Base-by-base conservation (phyloP, 129 eudicot genomes). In the Lactuca sativa region DNA sequence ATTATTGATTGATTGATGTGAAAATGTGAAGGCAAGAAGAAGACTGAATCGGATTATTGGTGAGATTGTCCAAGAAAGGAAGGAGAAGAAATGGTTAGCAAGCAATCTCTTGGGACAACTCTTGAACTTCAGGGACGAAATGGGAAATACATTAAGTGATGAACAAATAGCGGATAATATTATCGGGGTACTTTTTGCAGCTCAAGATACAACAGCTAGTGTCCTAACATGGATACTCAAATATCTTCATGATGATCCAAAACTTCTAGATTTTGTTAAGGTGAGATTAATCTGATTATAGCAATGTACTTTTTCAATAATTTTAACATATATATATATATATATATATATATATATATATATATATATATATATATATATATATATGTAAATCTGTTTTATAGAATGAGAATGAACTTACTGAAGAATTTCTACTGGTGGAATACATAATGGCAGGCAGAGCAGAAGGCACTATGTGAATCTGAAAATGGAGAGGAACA, bases 121-220 rank as follows among this genome's bases (percentile, higher is more conserved):
- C 49, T 79, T 91, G 53, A 82, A 79, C 80, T 91, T 67, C 84
- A 85, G 76, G 67, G 83, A 88, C 64, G 88, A 85, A 31, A 66
- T 75, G 15, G 90, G 90, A 47, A 77, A 70, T 66, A 53, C 71
- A 5, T 80, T 91, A 71, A 81, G 81, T 33, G 92, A 81, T 30
- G 82, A 87, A 64, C 85, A 91, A 76, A 88, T 88, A 34, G 77
- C 92, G 5, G 97, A 91, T 79, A 91, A 91, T 62, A 75, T 91
- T 9, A 91, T 88, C 10, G 97, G 97, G 34, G 86, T 91, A 53
- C 74, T 91, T 14, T 91, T 91, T 75, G 97, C 97, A 40, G 97
- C 97, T 65, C 97, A 91, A 74, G 97, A 91, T 67, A 91, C 97
- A 68, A 91, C 97, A 21, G 97, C 97, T 37, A 91, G 97, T 77